These are phyloP conservation scores for Venustampulla echinocandica DNA, from an alignment of 495 filamentous ascomycete species.

Conservation along the genomic window DNA sequence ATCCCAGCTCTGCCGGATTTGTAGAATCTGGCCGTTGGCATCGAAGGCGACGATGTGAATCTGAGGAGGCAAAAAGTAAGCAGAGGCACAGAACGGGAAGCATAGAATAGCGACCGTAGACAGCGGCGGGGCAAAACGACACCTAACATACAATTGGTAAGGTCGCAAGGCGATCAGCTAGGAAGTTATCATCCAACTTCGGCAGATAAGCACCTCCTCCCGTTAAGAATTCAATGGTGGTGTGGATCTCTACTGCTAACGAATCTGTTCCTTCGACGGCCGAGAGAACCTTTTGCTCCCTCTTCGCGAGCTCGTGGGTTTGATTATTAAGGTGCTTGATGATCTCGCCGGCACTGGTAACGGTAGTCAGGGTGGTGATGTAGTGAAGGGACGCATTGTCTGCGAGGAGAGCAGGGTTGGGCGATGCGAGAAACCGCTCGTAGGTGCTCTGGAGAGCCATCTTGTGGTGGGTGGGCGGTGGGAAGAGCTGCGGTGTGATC, in stretches of 20 bases:
- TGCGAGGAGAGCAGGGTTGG: slow-evolving; percentile 55
- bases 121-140: neutral
- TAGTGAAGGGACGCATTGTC: slow-evolving; percentile 75
- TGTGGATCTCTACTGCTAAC: slow-evolving; percentile 70
- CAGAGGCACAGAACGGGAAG: too few species aligned
- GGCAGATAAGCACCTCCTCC: slow-evolving; percentile 86
- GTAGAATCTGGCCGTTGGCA: slow-evolving; percentile 61
- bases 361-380: slow-evolving; percentile 75
- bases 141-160: slow-evolving; percentile 66
- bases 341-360: slow-evolving; percentile 61
- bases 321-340: slow-evolving; percentile 66
- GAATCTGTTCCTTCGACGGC: slow-evolving; percentile 61
- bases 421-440: slow-evolving; percentile 66
- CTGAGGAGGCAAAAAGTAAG: slow-evolving; percentile 40
- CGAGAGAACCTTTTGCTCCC: slow-evolving; percentile 62
- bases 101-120: neutral
- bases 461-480: slow-evolving; percentile 18
- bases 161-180: slow-evolving; percentile 71
- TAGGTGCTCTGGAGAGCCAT: slow-evolving; percentile 67
- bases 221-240: slow-evolving; percentile 68
- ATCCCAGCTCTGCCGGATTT: slow-evolving; percentile 89
- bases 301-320: slow-evolving; percentile 63
- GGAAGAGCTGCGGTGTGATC: neutral
- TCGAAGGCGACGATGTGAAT: slow-evolving; percentile 88
- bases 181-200: slow-evolving; percentile 86